Evolutionary conservation across 805 yeast genomes (phyloP).

Genomic region (Lipomyces starkeyi): DNA sequence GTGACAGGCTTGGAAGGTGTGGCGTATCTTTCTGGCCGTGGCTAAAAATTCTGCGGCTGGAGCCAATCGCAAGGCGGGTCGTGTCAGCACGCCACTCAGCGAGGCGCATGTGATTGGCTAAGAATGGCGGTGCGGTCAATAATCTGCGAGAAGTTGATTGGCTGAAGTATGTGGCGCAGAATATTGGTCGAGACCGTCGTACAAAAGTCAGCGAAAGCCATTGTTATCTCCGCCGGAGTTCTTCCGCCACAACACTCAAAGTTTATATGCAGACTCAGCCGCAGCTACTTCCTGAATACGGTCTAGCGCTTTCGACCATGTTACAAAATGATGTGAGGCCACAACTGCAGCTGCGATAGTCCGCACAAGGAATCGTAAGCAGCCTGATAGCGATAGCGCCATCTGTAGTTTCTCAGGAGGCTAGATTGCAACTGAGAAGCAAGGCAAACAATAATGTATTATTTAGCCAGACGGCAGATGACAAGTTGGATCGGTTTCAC

Average conservation of each 20-base stretch:
- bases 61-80: not conserved
- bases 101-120: slow-evolving; percentile 4
- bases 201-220: not conserved
- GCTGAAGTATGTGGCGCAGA: not conserved
- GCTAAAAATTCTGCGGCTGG: not conserved
- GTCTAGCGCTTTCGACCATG: not conserved
- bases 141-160: not conserved
- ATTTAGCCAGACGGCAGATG: too few relatives aligned
- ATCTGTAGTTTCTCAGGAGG: too few relatives aligned
- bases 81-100: not conserved
- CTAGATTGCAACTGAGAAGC: too few relatives aligned
- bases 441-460: too few relatives aligned
- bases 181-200: not conserved
- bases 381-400: not conserved
- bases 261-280: not conserved
- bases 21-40: not conserved
- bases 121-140: not conserved
- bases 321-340: not conserved
- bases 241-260: not conserved
- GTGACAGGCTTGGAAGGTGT: not conserved
- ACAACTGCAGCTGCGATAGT: not conserved
- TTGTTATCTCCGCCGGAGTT: not conserved
- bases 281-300: not conserved
- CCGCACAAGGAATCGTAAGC: not conserved
- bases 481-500: too few relatives aligned